Evolutionary conservation across 2,329 filamentous ascomycete genomes (phyloP).

Genomic region (Rugonectria rugulosa): DNA sequence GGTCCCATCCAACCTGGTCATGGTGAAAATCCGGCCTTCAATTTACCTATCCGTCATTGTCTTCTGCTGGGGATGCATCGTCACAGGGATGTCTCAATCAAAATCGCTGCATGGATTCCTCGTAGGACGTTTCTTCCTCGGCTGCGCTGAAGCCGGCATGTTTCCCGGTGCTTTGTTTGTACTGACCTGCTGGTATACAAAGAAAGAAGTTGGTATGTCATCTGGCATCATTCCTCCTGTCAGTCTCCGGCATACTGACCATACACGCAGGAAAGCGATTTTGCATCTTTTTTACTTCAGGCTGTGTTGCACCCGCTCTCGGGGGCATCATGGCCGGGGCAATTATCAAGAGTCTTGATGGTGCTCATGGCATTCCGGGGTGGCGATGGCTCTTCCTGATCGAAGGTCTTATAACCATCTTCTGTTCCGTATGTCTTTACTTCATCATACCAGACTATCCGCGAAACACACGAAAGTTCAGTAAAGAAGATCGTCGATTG

Average conservation of each 20-base stretch:
- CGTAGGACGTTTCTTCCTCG: constrained; percentile 61
- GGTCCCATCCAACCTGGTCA: constrained; percentile 23
- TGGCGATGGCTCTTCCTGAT: constrained; percentile 28
- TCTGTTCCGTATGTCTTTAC: constrained; percentile 7
- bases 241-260: too few species aligned
- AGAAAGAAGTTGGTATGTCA: constrained; percentile 25
- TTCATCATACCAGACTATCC: constrained; percentile 32
- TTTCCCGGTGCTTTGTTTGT: constrained; percentile 58
- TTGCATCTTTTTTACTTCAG: constrained; percentile 62
- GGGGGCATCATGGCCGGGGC: constrained; percentile 52
- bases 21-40: constrained; percentile 23
- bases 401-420: constrained; percentile 18
- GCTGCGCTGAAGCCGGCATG: constrained; percentile 68
- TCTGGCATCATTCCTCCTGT: too few species aligned
- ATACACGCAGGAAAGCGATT: constrained; percentile 57
- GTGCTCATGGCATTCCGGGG: constrained; percentile 34
- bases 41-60: constrained; percentile 23
- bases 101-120: constrained; percentile 20
- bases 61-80: constrained; percentile 21
- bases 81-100: constrained; percentile 23
- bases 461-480: constrained; percentile 16
- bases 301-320: constrained; percentile 56
- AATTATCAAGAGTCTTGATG: constrained; percentile 44
- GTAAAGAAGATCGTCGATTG: constrained; percentile 4
- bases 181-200: constrained; percentile 26